Evolutionary conservation across 192 early-diverging fungal genomes (phyloP), one percentile per base, ranked within the genome.

Genomic region (Backusella tuberculispora): DNA sequence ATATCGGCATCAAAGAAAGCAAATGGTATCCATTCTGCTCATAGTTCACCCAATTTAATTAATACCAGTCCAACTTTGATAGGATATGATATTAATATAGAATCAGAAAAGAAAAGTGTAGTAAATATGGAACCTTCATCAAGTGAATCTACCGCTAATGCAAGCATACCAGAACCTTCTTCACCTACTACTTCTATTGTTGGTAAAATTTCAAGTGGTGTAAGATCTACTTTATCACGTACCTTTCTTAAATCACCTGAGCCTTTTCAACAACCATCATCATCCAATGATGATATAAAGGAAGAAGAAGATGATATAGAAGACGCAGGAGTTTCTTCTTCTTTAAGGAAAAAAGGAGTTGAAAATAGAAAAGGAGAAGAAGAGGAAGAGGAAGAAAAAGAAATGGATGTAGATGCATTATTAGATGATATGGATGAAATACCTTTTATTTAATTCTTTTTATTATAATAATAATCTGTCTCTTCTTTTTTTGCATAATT

Each of bases 391-490:
- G 67, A 70, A n/a, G 76, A 78, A 68, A 47, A 66, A 19, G 76
- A 72, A 41, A 21, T 66, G 41, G 76, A 78, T 37, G 45, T 69
- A 29, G 68, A 69, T 69, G 38, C 41, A n/a, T 15, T 69, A 69
- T 69, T 69, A 34, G 76, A 78, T 68, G 71, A 78, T 48, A 78
- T 78, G 76, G 76, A 78, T 45, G 64, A 67, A 13, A 78, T 78
- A 44, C 76, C 76, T 37, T 78, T 78, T 73, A 78, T 77, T 66
- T 77, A 72, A 63, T 21, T 44, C 42, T 42, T 24, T 12, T n/a
- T n/a, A n/a, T n/a, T 34, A 50, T 40, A 13, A 50, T 56, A 56
- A 19, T 2, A 40, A 21, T 21, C 14, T 47, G 6, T 53, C 65
- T 74, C 13, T 44, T 74, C 0, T 63, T 29, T 26, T 50, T 19